phyloP scores from a whole-genome alignment of 306 rosid species.

The Lupinus albus region DNA sequence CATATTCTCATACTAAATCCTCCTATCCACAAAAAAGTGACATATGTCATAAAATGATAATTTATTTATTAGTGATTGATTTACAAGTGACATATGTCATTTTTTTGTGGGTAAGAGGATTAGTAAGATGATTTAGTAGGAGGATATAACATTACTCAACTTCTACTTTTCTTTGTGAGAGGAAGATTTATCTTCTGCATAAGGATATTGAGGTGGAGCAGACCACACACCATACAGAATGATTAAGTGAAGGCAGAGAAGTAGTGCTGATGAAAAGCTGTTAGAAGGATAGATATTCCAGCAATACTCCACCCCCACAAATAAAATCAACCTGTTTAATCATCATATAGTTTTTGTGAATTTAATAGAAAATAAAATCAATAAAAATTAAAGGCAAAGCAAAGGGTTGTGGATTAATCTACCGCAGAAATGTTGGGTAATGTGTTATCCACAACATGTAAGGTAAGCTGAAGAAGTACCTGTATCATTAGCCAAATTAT shows the following conservation, averaged over 20 bases:
- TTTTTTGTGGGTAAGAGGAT: too few species aligned
- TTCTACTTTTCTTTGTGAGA: conserved; percentile 51
- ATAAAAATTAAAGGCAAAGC: neutral
- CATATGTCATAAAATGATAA: too few species aligned
- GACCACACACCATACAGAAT: conserved; percentile 82
- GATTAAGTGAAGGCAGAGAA: conserved; percentile 66
- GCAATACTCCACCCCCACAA: conserved; percentile 80
- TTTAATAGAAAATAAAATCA: conserved; percentile 1
- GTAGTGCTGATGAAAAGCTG: conserved; percentile 60
- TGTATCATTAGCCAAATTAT: conserved; percentile 44
- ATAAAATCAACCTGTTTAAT: conserved; percentile 65
- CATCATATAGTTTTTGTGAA: conserved; percentile 12
- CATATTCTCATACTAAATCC: too few species aligned
- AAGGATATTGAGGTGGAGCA: conserved; percentile 73
- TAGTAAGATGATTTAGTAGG: too few species aligned
- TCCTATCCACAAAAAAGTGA: too few species aligned
- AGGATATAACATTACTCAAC: too few species aligned
- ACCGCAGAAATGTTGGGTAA: conserved; percentile 72
- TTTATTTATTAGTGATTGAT: too few species aligned
- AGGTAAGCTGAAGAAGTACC: conserved; percentile 90
- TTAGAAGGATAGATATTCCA: conserved; percentile 92
- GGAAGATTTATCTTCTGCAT: conserved; percentile 43
- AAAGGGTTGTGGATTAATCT: conserved; percentile 15
- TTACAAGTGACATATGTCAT: too few species aligned
- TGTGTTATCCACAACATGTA: conserved; percentile 80